Percentiles rank a stretch among this genome's conserved stretches.
These are phyloP conservation scores for Bothia castanella DNA, from an alignment of 1,284 basidiomycete species.

Conservation along the genomic window DNA sequence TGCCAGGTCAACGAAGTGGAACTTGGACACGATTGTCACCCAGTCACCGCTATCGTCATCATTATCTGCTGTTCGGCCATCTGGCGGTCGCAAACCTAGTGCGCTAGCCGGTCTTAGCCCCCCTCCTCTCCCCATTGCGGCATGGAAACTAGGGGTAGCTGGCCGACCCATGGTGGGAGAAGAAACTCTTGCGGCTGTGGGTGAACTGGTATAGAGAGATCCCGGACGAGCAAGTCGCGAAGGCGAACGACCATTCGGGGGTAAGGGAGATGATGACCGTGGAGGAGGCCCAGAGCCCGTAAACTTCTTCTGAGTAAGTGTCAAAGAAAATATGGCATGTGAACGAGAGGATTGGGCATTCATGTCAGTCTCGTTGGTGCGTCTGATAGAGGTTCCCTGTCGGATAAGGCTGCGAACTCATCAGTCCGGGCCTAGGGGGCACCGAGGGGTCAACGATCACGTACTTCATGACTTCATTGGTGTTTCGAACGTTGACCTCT, in stretches of 20 bases:
- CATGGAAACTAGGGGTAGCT: conserved; percentile 68
- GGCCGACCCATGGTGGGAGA: conserved; percentile 75
- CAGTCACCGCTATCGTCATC: conserved; percentile 75
- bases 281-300: conserved; percentile 62
- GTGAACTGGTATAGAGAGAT: conserved; percentile 55
- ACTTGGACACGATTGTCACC: conserved; percentile 91
- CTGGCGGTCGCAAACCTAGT: conserved; percentile 53
- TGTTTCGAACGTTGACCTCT: conserved; percentile 82
- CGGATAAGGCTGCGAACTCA: conserved; percentile 59
- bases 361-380: conserved; percentile 98
- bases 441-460: conserved; percentile 33
- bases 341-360: conserved; percentile 97
- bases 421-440: conserved; percentile 16
- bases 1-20: conserved; percentile 97
- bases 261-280: conserved; percentile 71
- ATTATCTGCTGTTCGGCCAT: conserved; percentile 41
- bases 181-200: conserved; percentile 47
- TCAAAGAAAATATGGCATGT: conserved; percentile 98
- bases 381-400: conserved; percentile 83
- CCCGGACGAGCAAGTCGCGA: conserved; percentile 75
- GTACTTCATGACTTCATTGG: conserved; percentile 88
- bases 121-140: conserved; percentile 66
- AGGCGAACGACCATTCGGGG: conserved; percentile 66
- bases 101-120: conserved; percentile 72
- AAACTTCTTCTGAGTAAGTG: conserved; percentile 83